Base-by-base conservation (phyloP, 257 asterid species). In the Fraxinus quadrangulata region DNA sequence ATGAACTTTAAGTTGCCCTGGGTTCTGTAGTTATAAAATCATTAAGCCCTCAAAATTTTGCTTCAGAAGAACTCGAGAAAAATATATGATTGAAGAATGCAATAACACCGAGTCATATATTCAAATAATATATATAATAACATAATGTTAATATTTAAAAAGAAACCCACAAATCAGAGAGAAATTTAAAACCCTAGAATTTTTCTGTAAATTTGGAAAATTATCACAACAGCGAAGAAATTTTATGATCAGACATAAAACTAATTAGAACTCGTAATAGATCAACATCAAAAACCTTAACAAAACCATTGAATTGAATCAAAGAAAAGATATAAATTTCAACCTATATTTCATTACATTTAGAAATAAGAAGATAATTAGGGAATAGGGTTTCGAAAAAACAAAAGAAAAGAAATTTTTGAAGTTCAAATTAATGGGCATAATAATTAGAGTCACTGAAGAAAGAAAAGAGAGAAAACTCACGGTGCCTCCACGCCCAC, bases 401-500 rank as follows among this genome's bases (percentile, higher is more conserved):
- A 51, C 33, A 14, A 42, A 14, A 49, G 23, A 12, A 40, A 42
- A 6, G 17, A 5, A 12, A 51, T 14, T 59, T 36, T 24, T 28
- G 26, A 34, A 79, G 34, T 1, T 26, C 75, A 83, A 14, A 24
- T 34, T 2, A 42, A 23, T 34, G 23, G 6, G 31, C 30, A 1
- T 21, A 45, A 42, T 11, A 66, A 5, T 0, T 28, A n/a, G 2
- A 19, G 17, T 2, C 31, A 34, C 28, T 16, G 30, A 28, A 19
- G 3, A 19, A 54, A 1, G 31, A 45, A 0, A 40, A 1, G 28
- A 73, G 37, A 24, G 71, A 26, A 21, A 12, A 79, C 92, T 90
- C 79, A 94, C 97, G 30, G 94, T 76, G 86, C 96, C 97, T 19
- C 97, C 96, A 71, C 99, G 97, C 75, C 99, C 97, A 21, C 94